phyloP scores from a whole-genome alignment of 140 eudicot species.

The Oenanthe javanica region DNA sequence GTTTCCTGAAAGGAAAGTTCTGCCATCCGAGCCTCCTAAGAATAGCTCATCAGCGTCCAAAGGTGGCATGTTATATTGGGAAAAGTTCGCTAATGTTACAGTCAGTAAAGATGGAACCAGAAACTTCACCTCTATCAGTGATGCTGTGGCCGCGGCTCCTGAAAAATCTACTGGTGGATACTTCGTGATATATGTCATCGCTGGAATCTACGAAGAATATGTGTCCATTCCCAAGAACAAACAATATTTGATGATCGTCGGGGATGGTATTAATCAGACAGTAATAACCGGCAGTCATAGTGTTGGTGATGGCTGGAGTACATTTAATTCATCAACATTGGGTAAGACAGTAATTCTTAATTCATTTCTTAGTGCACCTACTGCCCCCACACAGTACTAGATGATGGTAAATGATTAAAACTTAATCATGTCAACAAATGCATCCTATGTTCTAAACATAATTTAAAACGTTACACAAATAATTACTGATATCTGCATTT shows the following conservation, averaged over 20 bases:
- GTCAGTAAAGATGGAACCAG: conserved; percentile 59
- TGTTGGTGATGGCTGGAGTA: conserved; percentile 51
- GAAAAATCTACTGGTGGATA: conserved; percentile 21
- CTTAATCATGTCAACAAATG: neutral
- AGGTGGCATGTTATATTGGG: neutral
- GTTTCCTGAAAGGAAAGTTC: conserved; percentile 34
- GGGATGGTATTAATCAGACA: conserved; percentile 60
- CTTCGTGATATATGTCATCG: conserved; percentile 40
- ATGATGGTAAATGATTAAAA: neutral
- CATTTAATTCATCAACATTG: conserved; percentile 47
- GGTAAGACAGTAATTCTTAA: conserved; percentile 24
- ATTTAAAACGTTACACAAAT: neutral
- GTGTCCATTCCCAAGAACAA: conserved; percentile 35
- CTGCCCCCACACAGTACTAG: neutral
- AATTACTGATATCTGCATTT: too few species aligned
- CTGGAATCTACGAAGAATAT: conserved; percentile 48
- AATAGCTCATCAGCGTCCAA: neutral
- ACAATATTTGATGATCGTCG: conserved; percentile 35
- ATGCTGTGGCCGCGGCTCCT: conserved; percentile 51
- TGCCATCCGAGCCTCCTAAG: conserved; percentile 3
- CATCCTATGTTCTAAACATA: neutral
- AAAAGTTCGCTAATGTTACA: conserved; percentile 16
- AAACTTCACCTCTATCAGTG: conserved; percentile 40
- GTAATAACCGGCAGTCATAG: conserved; percentile 43
- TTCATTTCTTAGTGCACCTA: neutral